Evolutionary conservation across 2,329 filamentous ascomycete genomes (phyloP), one percentile per base, ranked within the genome.

Genomic region (Aspergillus cejpii): DNA sequence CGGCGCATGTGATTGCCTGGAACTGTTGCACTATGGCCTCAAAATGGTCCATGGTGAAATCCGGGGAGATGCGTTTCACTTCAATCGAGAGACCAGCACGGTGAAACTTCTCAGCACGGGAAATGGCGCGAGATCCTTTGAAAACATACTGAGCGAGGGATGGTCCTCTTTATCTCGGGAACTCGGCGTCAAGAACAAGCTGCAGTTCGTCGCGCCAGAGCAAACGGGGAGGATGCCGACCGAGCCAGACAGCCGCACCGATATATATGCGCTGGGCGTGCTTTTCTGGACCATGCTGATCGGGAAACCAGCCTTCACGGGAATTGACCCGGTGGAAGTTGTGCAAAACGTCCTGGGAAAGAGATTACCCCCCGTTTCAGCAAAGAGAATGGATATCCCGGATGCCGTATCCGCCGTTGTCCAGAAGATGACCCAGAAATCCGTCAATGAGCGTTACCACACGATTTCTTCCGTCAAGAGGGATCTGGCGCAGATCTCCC

Each of bases 211-310:
- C 61, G 91, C 89, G 37, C 90, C 91, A 0, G 91, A 97, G 62
- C 91, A 96, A 71, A 96, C 91, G 2, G 91, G 91, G 11, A 83
- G 91, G 15, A 85, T 96, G 78, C 87, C 89, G 2, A 88, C 87
- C 3, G 90, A 96, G 64, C 91, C 91, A 1, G 91, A 96, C 66
- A 87, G 80, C 34, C 80, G 91, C 31, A 96, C 91, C 12, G 91
- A 97, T 65, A 94, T 96, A 24, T 96, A 96, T 69, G 90, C 87
- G 0, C 72, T 96, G 1, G 91, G 91, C 3, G 83, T 96, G 29
- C 67, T 96, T 1, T 91, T 96, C 64, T 96, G 88, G 84, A 87
- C 80, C 6, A 78, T 94, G 59, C 72, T 94, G 37, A 86, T 87
- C 1, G 87, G 89, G 21, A 79, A 83, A 56, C 79, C 85, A 2